A percentile compares a stretch with the other conserved stretches of the same genome.
Evolutionary conservation across 169 alveolate species (phyloP).

Genomic region (Plasmodium inui): DNA sequence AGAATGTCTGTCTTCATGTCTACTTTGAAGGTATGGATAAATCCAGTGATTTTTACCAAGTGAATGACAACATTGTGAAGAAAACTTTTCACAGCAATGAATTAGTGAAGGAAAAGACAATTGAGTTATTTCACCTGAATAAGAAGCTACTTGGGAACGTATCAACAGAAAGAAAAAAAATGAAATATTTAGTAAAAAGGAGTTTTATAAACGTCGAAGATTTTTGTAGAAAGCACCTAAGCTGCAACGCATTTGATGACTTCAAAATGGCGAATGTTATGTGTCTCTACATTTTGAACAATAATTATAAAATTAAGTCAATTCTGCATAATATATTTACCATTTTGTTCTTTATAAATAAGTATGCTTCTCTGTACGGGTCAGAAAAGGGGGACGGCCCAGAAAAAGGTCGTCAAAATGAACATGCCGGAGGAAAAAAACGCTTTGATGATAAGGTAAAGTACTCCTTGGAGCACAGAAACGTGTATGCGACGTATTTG

Average conservation of each 20-base stretch:
- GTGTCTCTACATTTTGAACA: slow-evolving; percentile 49
- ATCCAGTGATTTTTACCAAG: slow-evolving; percentile 14
- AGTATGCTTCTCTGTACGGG: neutral
- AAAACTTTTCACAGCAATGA: slow-evolving; percentile 15
- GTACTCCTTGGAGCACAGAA: slow-evolving; percentile 22
- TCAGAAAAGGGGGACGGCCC: neutral
- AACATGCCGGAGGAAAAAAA: neutral
- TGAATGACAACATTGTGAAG: slow-evolving; percentile 1
- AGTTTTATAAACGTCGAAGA: slow-evolving; percentile 35
- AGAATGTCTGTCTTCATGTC: slow-evolving; percentile 46
- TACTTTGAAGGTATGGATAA: slow-evolving; percentile 29
- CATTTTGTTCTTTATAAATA: slow-evolving; percentile 47
- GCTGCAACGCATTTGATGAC: slow-evolving; percentile 28
- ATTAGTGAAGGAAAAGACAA: slow-evolving; percentile 20
- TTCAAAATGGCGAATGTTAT: slow-evolving; percentile 55
- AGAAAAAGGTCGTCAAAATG: neutral
- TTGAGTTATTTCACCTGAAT: slow-evolving; percentile 29
- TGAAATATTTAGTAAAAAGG: slow-evolving; percentile 14
- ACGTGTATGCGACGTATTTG: slow-evolving; percentile 36
- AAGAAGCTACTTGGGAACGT: slow-evolving; percentile 12
- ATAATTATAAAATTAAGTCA: slow-evolving; percentile 67
- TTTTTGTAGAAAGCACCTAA: slow-evolving; percentile 44
- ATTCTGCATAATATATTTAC: slow-evolving; percentile 56
- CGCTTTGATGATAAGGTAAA: slow-evolving; percentile 18
- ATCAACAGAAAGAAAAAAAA: slow-evolving; percentile 21